Evolutionary conservation across 352 stramenopile genomes (phyloP), one percentile per base, ranked within the genome.

Genomic region (Stramenopiles sp.): DNA sequence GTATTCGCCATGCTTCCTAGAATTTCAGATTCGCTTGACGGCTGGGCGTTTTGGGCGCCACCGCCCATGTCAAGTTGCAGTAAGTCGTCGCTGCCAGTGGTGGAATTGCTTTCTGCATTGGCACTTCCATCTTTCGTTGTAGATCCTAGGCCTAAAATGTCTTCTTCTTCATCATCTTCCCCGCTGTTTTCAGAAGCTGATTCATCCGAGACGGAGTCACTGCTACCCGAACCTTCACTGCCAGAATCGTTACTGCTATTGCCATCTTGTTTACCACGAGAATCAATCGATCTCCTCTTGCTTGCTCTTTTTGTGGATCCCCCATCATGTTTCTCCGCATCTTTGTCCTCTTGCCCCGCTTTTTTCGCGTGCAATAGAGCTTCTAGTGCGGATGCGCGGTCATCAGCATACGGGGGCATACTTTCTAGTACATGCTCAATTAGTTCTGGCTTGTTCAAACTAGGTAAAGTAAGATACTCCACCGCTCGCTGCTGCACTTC

Each of bases 331-430:
- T 71, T 71, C 55, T 25, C 22, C 55, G 55, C 55, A 71, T 71
- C 55, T 27, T 27, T 71, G 55, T 71, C 55, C 55, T 71, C 22
- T 71, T 71, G 76, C n/a, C 30, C 7, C 80, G 91, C 89, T 81
- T 92, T 88, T 82, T 92, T 88, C 83, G 89, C 90, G 31, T 88
- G 87, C n/a, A 92, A 86, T 7, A 88, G 87, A 30, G 90, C 87
- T 4, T 89, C 90, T 67, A 91, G 86, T 7, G 86, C 86, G 7
- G 89, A 92, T 84, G 91, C 89, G 67, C 89, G 87, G 81, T 89
- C 91, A 82, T 98, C 94, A 0, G 96, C 93, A 87, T 98, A 98
- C 30, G 96, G 88, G 14, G 96, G 96, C 95, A 99, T 99, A 80
- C 96, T 92, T 82, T 97, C 92, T 67, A 99, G 88, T 55, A 99